Conservation (phyloP, 2,329 filamentous ascomycete genomes). For the Aspergillus flavus region DNA sequence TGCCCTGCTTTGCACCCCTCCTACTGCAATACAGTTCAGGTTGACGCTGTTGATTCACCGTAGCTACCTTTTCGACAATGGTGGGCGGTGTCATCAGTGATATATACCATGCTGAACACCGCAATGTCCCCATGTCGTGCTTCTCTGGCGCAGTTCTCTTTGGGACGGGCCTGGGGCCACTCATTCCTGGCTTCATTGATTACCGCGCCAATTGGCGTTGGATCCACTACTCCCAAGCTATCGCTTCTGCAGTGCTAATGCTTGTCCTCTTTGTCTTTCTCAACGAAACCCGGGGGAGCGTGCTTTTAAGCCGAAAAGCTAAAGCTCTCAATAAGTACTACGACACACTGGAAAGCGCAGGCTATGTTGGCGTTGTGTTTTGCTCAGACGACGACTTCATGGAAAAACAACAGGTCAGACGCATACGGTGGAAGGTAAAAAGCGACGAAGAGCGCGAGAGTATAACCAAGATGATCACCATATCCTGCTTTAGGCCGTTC, state of each 20-base stretch:
- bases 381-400: slow-evolving; percentile 27
- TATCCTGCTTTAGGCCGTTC: slow-evolving; percentile 75
- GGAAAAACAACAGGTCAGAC: slow-evolving; percentile 38
- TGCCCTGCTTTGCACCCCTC: slow-evolving; percentile 8
- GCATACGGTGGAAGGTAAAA: slow-evolving; percentile 75
- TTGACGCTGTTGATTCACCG: not conserved
- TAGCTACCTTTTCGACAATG: slow-evolving; percentile 72
- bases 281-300: slow-evolving; percentile 75
- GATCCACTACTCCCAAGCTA: slow-evolving; percentile 82
- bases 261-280: slow-evolving; percentile 67
- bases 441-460: slow-evolving; percentile 73
- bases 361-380: slow-evolving; percentile 58
- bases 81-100: slow-evolving; percentile 84
- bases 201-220: slow-evolving; percentile 72
- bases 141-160: slow-evolving; percentile 74
- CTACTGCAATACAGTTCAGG: not conserved
- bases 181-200: slow-evolving; percentile 69
- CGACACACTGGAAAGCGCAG: slow-evolving; percentile 65
- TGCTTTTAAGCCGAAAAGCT: slow-evolving; percentile 74
- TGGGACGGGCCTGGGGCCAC: slow-evolving; percentile 74
- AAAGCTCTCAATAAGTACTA: slow-evolving; percentile 75
- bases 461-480: slow-evolving; percentile 66
- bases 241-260: slow-evolving; percentile 65
- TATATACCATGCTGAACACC: slow-evolving; percentile 71
- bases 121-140: slow-evolving; percentile 84